These are phyloP conservation scores for Scedosporium aurantiacum DNA, from an alignment of 2,329 filamentous ascomycete species.

Conservation along the genomic window DNA sequence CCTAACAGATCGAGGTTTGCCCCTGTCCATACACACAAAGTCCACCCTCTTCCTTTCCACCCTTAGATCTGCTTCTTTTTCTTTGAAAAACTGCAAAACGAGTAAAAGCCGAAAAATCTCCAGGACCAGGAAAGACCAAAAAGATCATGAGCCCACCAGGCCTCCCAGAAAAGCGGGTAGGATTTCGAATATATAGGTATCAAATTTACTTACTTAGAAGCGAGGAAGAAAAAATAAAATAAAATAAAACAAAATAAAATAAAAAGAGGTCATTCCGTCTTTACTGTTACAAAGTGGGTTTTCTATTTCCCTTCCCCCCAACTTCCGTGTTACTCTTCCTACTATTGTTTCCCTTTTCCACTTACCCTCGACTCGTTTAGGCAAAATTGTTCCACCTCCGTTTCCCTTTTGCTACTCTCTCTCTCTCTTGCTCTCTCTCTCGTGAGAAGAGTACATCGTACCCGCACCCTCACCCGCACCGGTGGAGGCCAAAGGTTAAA, in stretches of 20 bases:
- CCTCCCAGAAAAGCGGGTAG: background rate
- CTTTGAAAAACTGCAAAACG: background rate
- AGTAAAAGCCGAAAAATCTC: background rate
- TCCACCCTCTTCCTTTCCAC: background rate
- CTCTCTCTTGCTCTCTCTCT: background rate
- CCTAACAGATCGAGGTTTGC: background rate
- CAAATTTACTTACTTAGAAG: background rate
- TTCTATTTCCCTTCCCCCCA: background rate
- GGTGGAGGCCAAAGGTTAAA: background rate
- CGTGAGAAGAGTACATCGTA: background rate
- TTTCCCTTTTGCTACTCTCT: background rate
- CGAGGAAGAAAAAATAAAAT: background rate
- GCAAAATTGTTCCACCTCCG: constrained; percentile 4
- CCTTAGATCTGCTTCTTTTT: background rate
- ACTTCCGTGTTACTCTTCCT: background rate
- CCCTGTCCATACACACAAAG: background rate
- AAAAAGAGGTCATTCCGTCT: background rate
- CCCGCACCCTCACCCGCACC: background rate
- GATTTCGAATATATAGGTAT: constrained; percentile 2
- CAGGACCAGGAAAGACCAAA: background rate
- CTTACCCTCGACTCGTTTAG: constrained; percentile 3
- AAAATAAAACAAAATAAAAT: background rate
- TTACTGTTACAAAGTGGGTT: background rate
- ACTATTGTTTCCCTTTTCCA: background rate
- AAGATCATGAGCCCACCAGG: background rate